These are phyloP conservation scores for Russula vinacea DNA, from an alignment of 768 basidiomycete genomes.

Conservation along the genomic window DNA sequence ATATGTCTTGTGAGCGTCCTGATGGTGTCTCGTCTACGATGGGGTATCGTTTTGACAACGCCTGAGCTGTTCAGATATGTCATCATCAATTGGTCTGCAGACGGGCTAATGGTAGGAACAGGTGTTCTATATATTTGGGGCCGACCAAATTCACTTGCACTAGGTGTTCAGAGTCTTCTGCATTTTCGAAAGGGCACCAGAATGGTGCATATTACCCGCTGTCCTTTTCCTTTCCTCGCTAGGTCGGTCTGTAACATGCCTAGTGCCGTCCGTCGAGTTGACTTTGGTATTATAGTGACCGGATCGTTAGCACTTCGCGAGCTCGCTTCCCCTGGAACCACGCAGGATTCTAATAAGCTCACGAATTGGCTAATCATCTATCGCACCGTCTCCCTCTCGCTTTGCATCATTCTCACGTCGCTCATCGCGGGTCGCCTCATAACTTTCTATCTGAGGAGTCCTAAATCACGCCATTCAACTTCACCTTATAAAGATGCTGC, in stretches of 20 bases:
- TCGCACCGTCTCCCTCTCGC: conserved; percentile 29
- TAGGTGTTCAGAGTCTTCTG: conserved; percentile 19
- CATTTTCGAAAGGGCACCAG: conserved; percentile 5
- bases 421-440: conserved; percentile 24
- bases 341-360: conserved; percentile 10
- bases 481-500: conserved; percentile 12
- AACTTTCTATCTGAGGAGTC: background rate
- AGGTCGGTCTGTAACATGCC: conserved; percentile 1
- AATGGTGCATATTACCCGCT: conserved; percentile 13
- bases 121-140: background rate
- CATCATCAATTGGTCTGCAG: conserved; percentile 35
- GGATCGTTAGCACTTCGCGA: conserved; percentile 29
- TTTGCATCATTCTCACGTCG: conserved; percentile 23
- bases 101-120: conserved; percentile 33
- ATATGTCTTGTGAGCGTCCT: conserved; percentile 32
- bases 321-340: conserved; percentile 23
- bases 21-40: background rate
- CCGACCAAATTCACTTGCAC: background rate
- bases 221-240: conserved; percentile 16
- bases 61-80: conserved; percentile 32
- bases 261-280: background rate
- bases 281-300: conserved; percentile 14
- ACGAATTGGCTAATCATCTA: conserved; percentile 28
- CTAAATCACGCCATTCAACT: background rate
- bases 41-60: conserved; percentile 4